Evolutionary conservation across 1,284 basidiomycete genomes (phyloP).

Genomic region (Marasmius sp.): DNA sequence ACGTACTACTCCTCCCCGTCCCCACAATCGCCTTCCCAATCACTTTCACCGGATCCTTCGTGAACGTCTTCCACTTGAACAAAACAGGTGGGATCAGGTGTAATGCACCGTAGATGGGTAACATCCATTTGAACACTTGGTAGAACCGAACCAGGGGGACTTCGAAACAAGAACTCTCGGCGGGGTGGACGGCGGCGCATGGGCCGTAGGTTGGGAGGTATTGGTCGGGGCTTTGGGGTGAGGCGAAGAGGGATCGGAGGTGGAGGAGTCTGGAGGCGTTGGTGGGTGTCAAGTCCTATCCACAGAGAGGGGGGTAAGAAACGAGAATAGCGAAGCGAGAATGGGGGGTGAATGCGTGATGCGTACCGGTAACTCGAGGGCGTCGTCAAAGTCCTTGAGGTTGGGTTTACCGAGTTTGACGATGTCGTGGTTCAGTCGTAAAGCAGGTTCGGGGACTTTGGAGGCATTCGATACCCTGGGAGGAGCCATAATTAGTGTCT

Average conservation of each 20-base stretch:
- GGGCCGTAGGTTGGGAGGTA: constrained; percentile 61
- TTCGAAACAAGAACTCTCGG: constrained; percentile 65
- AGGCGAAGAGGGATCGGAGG: constrained; percentile 25
- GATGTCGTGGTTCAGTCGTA: constrained; percentile 64
- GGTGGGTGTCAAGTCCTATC: constrained; percentile 38
- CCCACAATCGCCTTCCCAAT: constrained; percentile 68
- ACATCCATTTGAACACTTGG: constrained; percentile 83
- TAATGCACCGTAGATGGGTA: constrained; percentile 85
- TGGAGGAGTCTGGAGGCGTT: constrained; percentile 39
- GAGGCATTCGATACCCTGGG: constrained; percentile 61
- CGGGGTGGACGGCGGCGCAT: constrained; percentile 78
- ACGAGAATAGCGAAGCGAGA: background rate
- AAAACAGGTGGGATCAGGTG: constrained; percentile 87
- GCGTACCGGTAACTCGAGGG: constrained; percentile 52
- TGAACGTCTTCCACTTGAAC: constrained; percentile 67
- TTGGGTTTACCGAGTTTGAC: constrained; percentile 61
- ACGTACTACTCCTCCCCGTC: constrained; percentile 84
- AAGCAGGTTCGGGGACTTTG: constrained; percentile 59
- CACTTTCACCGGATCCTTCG: constrained; percentile 62
- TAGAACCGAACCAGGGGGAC: constrained; percentile 78
- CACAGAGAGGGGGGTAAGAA: constrained; percentile 23
- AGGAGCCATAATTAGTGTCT: background rate
- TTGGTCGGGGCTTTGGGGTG: constrained; percentile 24
- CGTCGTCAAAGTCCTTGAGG: constrained; percentile 51
- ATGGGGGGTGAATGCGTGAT: background rate